Percentiles rank a stretch among this genome's conserved stretches.
These are phyloP conservation scores for Pseudomassariella vexata DNA, from an alignment of 2,329 filamentous ascomycete species.

Conservation along the genomic window DNA sequence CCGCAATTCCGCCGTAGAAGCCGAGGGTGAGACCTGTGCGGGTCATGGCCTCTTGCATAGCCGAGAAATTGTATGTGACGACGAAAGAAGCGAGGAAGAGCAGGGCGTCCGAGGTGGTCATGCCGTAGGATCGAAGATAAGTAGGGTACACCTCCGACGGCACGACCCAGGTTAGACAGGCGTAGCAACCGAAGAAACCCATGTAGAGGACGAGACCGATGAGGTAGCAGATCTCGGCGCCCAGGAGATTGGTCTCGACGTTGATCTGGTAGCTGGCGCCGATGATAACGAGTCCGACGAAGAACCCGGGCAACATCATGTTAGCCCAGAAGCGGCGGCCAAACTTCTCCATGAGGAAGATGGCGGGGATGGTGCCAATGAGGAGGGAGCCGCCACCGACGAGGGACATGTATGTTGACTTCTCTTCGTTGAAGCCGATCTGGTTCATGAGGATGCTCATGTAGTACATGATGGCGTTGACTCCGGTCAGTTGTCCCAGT, in stretches of 20 bases:
- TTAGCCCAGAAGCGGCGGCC: constrained; percentile 72
- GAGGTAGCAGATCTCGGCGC: constrained; percentile 56
- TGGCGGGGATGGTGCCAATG: constrained; percentile 61
- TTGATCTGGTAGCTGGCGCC: constrained; percentile 57
- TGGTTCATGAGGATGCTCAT: constrained; percentile 63
- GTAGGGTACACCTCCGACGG: constrained; percentile 68
- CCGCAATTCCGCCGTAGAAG: constrained; percentile 69
- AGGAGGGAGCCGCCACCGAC: constrained; percentile 65
- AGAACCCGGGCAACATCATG: constrained; percentile 66
- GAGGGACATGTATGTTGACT: constrained; percentile 68
- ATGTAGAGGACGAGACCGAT: constrained; percentile 64
- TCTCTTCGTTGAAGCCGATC: constrained; percentile 58
- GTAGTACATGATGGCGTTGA: constrained; percentile 68
- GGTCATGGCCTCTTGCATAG: constrained; percentile 64
- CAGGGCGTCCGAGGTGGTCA: constrained; percentile 63
- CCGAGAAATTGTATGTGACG: constrained; percentile 69
- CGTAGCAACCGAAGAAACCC: constrained; percentile 62
- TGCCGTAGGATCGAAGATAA: constrained; percentile 66
- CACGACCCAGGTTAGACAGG: constrained; percentile 59
- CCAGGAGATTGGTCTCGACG: constrained; percentile 34
- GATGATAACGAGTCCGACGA: constrained; percentile 62
- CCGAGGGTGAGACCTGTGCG: constrained; percentile 60
- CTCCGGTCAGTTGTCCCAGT: constrained; percentile 64
- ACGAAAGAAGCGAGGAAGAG: constrained; percentile 68
- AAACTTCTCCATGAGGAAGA: constrained; percentile 66